Evolutionary conservation across 306 rosid genomes (phyloP).

Genomic region (Ziziphus jujuba): DNA sequence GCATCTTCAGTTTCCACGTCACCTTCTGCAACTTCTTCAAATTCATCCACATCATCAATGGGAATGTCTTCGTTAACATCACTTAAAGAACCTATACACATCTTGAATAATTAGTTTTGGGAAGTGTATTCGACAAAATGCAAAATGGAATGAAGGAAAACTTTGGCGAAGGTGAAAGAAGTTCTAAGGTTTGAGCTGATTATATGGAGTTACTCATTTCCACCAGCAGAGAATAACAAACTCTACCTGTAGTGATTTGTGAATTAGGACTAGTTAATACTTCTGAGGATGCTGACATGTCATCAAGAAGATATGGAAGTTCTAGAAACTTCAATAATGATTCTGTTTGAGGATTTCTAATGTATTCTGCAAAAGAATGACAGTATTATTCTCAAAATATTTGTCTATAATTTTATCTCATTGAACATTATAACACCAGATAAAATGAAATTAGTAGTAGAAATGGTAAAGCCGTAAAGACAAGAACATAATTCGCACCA

Average conservation of each 20-base stretch:
- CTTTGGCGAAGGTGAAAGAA: neutral
- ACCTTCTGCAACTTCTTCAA: conserved; percentile 40
- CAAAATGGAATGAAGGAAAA: neutral
- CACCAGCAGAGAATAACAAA: neutral
- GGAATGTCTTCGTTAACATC: conserved; percentile 67
- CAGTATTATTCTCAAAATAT: neutral
- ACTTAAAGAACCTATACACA: conserved; percentile 37
- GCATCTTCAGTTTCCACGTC: conserved; percentile 35
- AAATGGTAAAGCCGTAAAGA: too few relatives aligned
- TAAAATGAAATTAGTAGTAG: too few relatives aligned
- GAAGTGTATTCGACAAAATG: neutral
- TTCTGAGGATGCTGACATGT: conserved; percentile 40
- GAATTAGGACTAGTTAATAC: conserved; percentile 43
- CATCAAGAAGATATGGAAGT: conserved; percentile 86
- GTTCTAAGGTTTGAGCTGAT: neutral
- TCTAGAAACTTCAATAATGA: conserved; percentile 77
- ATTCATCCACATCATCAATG: conserved; percentile 72
- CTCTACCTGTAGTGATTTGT: conserved; percentile 50
- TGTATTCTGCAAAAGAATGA: conserved; percentile 42
- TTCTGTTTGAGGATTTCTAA: conserved; percentile 82
- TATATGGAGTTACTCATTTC: neutral
- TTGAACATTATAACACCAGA: too few relatives aligned
- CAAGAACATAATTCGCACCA: too few relatives aligned
- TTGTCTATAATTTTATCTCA: too few relatives aligned
- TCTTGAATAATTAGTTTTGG: conserved; percentile 5